Base-by-base conservation (phyloP, 2,329 filamentous ascomycete species). In the Ustulina deusta region DNA sequence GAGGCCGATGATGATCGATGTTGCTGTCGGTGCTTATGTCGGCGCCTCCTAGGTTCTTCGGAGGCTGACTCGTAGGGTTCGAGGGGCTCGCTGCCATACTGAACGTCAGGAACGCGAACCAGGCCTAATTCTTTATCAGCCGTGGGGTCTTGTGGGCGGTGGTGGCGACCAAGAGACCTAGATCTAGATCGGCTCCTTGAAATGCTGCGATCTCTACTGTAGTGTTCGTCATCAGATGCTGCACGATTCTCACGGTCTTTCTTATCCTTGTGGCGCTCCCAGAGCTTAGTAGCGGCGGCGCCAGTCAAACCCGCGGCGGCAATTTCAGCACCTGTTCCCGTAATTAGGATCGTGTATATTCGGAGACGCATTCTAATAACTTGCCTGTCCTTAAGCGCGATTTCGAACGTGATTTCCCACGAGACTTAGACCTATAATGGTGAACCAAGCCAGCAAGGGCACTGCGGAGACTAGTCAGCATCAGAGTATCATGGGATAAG, bases 71-170 rank as follows among this genome's bases (percentile, higher is more conserved):
- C 85, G 75, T 86, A 84, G 64, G 78, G 80, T 65, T 79, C 75
- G 71, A 90, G 82, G 74, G 88, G 87, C 72, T 85, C 83, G 76
- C 81, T 83, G 73, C 88, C 88, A 82, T 90, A 90, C 79, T 90
- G 86, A 85, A 90, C 87, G 65, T 76, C 75, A 72, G 74, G 75
- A 74, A 76, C 71, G 68, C 71, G 76, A 74, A 78, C 75, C 84
- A 90, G 84, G 81, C 87, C 88, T 88, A 90, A 82, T 81, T 89
- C 87, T 82, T 84, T 85, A 87, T 90, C 87, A 89, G 86, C 84
- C 78, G 77, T 71, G 71, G 79, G 80, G 76, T 81, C 80, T 78
- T 85, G 83, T 74, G 83, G 83, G 80, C 83, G 79, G 79, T 80
- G 81, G 81, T 73, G 74, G 76, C 78, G 77, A 78, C 79, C 76